Conservation (phyloP, 768 basidiomycete species). For the Podaxis sp. region DNA sequence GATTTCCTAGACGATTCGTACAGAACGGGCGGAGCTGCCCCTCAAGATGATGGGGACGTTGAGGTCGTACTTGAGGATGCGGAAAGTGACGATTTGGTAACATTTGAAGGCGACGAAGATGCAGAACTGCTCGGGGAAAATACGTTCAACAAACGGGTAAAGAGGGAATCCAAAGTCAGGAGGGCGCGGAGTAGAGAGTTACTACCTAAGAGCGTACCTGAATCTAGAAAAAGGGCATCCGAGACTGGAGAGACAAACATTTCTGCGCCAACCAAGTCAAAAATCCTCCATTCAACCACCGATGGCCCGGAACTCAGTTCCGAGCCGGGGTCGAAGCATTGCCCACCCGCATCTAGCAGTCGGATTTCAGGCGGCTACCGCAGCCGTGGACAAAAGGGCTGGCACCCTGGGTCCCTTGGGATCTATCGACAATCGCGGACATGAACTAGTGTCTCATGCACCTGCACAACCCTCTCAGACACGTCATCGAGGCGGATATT, state of each 20-base stretch:
- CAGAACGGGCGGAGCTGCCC: slow-evolving; percentile 19
- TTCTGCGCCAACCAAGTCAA: neutral
- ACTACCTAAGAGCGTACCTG: neutral
- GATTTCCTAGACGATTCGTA: neutral
- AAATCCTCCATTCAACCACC: neutral
- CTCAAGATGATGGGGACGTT: slow-evolving; percentile 37
- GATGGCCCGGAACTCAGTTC: neutral
- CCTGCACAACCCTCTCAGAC: neutral
- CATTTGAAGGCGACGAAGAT: slow-evolving; percentile 72
- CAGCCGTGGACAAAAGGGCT: neutral
- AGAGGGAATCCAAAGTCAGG: slow-evolving; percentile 48
- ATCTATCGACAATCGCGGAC: neutral
- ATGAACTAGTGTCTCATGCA: neutral
- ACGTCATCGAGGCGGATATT: neutral
- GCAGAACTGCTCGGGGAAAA: slow-evolving; percentile 52
- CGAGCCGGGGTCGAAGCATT: neutral
- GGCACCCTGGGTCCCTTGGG: neutral
- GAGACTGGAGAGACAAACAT: too few species aligned
- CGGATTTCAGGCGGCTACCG: neutral
- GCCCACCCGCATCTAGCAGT: neutral
- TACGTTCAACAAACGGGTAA: slow-evolving; percentile 45
- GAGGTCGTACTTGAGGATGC: slow-evolving; percentile 25
- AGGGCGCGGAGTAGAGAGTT: slow-evolving; percentile 1
- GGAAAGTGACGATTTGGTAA: slow-evolving; percentile 53
- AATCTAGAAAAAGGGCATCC: neutral